Evolutionary conservation across 2,329 filamentous ascomycete genomes (phyloP), one percentile per base, ranked within the genome.

Genomic region (Hymenoscyphus fructigenus): DNA sequence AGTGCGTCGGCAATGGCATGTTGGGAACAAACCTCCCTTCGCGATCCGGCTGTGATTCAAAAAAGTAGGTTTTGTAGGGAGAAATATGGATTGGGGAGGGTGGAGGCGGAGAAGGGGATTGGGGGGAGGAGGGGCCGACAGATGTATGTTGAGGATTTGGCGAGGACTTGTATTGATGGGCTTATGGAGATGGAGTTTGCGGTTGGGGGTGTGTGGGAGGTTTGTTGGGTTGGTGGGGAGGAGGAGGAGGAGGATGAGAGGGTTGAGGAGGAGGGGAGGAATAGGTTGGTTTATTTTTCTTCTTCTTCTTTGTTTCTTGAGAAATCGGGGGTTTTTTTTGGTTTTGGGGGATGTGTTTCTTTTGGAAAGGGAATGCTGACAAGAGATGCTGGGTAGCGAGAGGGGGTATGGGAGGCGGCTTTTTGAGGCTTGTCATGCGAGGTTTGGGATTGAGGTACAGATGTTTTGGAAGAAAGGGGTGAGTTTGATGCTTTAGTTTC

Each of bases 371-470:
- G n/a, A n/a, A n/a, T n/a, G n/a, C n/a, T n/a, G n/a, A n/a, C n/a
- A n/a, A n/a, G n/a, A n/a, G n/a, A n/a, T 5, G 41, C 12, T 61
- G 62, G 41, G 28, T 34, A 26, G 44, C 15, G 53, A 61, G 59
- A 60, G 23, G 28, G 20, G 29, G 28, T 38, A 38, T n/a, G 5
- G 47, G 55, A 60, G 62, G 17, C 9, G 50, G 38, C 12, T n/a
- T 5, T 57, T 64, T 57, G 62, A 64, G 36, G 59, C 59, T 55
- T 65, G 63, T 41, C 32, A 65, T 65, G 38, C 23, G 28, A 58
- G 15, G 36, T 38, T 38, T 38, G 36, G 36, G 3, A 14, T 17
- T 38, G 36, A 38, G 36, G 14, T 17, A 14, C 36, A 38, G 14
- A 15, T 38, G 36, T 15, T 38, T 15, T 38, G 36, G 36, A 38